Conservation (phyloP, 768 basidiomycete genomes). For the Pisolithus albus region DNA sequence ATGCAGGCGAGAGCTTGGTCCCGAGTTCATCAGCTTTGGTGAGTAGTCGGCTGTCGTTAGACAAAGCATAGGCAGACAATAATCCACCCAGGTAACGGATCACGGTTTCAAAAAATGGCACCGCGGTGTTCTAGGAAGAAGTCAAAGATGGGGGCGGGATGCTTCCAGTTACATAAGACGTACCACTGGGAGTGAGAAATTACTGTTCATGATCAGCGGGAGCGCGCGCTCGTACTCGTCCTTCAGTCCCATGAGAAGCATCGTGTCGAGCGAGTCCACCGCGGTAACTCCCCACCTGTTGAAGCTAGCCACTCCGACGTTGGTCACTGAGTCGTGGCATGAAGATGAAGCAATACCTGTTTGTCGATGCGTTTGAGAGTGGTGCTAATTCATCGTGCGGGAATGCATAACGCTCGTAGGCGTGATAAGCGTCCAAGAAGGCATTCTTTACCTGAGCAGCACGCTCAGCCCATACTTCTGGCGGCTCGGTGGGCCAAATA, state of each 20-base stretch:
- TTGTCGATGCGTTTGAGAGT: constrained; percentile 35
- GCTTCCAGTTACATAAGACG: constrained; percentile 6
- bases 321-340: neutral
- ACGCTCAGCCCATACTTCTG: constrained; percentile 42
- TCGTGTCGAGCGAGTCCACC: constrained; percentile 81
- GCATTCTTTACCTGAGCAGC: constrained; percentile 54
- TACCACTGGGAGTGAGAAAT: constrained; percentile 45
- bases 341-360: constrained; percentile 41
- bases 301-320: constrained; percentile 41
- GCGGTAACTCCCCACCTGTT: constrained; percentile 77
- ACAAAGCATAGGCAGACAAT: constrained; percentile 75
- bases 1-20: constrained; percentile 61
- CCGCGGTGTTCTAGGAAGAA: constrained; percentile 22
- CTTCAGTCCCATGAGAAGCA: constrained; percentile 72
- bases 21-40: constrained; percentile 74
- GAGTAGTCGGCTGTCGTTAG: constrained; percentile 54
- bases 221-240: constrained; percentile 65
- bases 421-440: constrained; percentile 61
- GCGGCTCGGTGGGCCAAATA: constrained; percentile 22
- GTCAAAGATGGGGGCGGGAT: neutral
- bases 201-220: constrained; percentile 40
- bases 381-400: constrained; percentile 62
- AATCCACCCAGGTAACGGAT: constrained; percentile 90
- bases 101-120: constrained; percentile 76
- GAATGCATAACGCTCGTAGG: constrained; percentile 54